Evolutionary conservation across 2,329 filamentous ascomycete genomes (phyloP), one percentile per base, ranked within the genome.

Genomic region (Pyrenochaeta sp.): DNA sequence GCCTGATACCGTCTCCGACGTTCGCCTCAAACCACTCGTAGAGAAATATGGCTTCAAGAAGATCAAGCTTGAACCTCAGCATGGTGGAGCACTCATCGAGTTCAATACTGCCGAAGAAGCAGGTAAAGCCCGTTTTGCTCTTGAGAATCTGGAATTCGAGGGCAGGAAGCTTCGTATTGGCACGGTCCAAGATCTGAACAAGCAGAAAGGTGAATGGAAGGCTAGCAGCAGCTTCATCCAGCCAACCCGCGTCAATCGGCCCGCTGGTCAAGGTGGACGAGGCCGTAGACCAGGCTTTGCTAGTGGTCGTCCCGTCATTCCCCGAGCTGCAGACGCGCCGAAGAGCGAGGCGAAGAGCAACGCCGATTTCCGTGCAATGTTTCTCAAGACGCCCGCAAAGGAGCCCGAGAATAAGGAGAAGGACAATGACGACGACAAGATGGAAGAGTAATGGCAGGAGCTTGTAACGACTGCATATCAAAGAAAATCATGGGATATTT

Each of bases 1-100:
- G 1, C 90, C 94, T 0, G 94, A 97, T 63, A 97, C 92, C 0
- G 84, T 97, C 61, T 96, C 95, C 54, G 90, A 96, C 61, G 84
- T 88, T 1, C 89, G 92, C 20, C 83, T 99, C 41, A 83, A 83
- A 30, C 80, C 85, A 0, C 75, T 95, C 3, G 84, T 88, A 7
- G 87, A 90, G 57, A 80, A 84, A 1, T 80, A 86, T 30, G 91
- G 90, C 1, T 78, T 96, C 17, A 78, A 86, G 52, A 93, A 92
- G 68, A 79, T 97, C 3, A 79, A 88, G 9, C 78, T 96, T 8
- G 85, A 90, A 31, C 90, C 91, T 1, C 83, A 90, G 47, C 89
- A 96, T 51, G 85, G 87, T 44, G 92, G 91, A 9, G 94, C 92
- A 4, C 87, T 93, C 41, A 80, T 97, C 24, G 94, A 97, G 65